Evolutionary conservation across 2,329 filamentous ascomycete species (phyloP), one percentile per base, ranked within the genome.

Genomic region (Sphaerostilbella broomeana): DNA sequence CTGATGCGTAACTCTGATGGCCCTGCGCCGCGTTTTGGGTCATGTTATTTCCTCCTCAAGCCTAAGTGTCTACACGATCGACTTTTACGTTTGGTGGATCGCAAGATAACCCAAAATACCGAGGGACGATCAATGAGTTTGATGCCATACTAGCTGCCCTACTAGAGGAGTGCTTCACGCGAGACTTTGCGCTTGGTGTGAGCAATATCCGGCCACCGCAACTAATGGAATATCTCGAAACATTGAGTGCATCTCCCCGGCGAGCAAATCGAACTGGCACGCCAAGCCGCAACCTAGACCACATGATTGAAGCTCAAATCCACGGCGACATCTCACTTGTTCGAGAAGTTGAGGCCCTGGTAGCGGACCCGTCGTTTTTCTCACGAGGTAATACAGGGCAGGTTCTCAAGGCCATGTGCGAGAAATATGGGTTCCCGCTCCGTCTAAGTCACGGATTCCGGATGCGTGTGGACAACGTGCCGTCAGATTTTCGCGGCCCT

Each of bases 71-170:
- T 7, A 16, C 8, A 4, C 30, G 49, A 16, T 43, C 43, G 7
- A 52, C 47, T 2, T 48, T 45, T 34, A 51, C 44, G 2, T 51
- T 47, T 41, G 45, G 47, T 6, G 48, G 47, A 4, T 49, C 45
- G 6, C 43, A 46, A 25, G 45, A 40, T 12, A 13, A 18, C 19
- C 47, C 47, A 9, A 47, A 42, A 21, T 43, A 45, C 16, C 31
- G 21, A 6, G 47, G 47, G 3, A 50, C 48, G 9, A 40, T 27
- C 10, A 40, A 45, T 16, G 43, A 47, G 27, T 41, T 50, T 9
- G 47, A 49, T 6, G 41, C 36, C 13, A 40, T 51, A 6, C 25
- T 51, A 24, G 38, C 38, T 3, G 47, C 44, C 12, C 18, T 48
- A 11, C 32, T 51, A 16, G 47, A 52, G 25, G 48, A 52, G 34